Evolutionary conservation across 306 rosid species (phyloP).

Genomic region (Begonia peltatifolia): DNA sequence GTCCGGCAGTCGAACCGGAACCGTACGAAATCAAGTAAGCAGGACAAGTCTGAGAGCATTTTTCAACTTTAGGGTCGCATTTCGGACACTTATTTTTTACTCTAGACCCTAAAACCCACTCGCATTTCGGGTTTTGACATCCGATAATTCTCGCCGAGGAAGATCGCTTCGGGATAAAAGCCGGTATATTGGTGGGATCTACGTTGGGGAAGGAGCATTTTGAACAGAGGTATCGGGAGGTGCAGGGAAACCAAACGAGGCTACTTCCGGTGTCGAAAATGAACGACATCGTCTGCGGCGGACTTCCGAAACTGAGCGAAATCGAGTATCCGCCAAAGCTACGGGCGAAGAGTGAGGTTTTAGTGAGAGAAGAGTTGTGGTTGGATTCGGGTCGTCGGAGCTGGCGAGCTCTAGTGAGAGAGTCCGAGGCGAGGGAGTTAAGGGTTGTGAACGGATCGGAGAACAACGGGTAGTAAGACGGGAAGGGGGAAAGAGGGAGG

Average conservation of each 20-base stretch:
- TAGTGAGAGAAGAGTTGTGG: slow-evolving; percentile 1
- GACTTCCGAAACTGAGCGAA: slow-evolving; percentile 59
- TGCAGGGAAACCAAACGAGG: slow-evolving; percentile 82
- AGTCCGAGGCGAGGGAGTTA: slow-evolving; percentile 34
- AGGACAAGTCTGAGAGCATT: slow-evolving; percentile 49
- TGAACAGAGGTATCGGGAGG: slow-evolving; percentile 62
- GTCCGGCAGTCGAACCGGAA: slow-evolving; percentile 52
- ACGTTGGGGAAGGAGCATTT: slow-evolving; percentile 45
- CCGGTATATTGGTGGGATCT: slow-evolving; percentile 25
- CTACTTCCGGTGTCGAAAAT: slow-evolving; percentile 79
- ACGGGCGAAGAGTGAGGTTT: slow-evolving; percentile 28
- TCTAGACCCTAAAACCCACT: slow-evolving; percentile 33
- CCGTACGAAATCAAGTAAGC: slow-evolving; percentile 55
- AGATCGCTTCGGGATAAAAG: slow-evolving; percentile 55
- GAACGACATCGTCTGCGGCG: slow-evolving; percentile 46
- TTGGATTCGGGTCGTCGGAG: slow-evolving; percentile 29
- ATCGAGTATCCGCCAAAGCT: slow-evolving; percentile 75
- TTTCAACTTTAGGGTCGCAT: slow-evolving; percentile 15
- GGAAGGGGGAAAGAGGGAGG: slow-evolving; percentile 29
- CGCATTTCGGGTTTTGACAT: slow-evolving; percentile 65
- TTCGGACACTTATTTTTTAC: slow-evolving; percentile 31
- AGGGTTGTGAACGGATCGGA: slow-evolving; percentile 39
- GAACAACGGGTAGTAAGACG: slow-evolving; percentile 14
- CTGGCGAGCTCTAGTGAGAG: slow-evolving; percentile 59
- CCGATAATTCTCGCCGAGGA: slow-evolving; percentile 47